Evolutionary conservation across 768 basidiomycete genomes (phyloP), one percentile per base, ranked within the genome.

Genomic region (Trametes cingulata): DNA sequence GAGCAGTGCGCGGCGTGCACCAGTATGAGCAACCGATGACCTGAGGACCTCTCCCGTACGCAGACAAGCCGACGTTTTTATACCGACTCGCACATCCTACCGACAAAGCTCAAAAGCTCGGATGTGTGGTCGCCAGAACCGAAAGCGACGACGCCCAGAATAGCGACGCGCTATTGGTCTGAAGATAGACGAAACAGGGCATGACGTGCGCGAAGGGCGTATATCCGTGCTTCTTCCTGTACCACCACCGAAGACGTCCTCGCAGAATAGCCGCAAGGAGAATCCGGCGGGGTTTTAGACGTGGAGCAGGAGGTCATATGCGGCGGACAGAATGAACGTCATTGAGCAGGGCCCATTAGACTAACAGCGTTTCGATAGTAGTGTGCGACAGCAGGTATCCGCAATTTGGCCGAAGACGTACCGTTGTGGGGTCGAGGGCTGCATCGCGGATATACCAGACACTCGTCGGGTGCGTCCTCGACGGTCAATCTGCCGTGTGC

Each of bases 151-250:
- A n/a, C 35, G 22, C 42, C 22, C 60, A 52, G 24, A 39, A 61
- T 56, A 46, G 41, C 60, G 37, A 20, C 20, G 10, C 29, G 13
- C 49, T 20, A 46, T 41, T 56, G 42, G 45, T 33, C 50, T 19
- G 17, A 40, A 46, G 22, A 33, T 43, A 56, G 36, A 25, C 17
- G 20, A 25, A 33, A 24, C 50, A 50, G 40, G 22, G 55, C 47
- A 66, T 63, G 59, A 57, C 54, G 57, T 25, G 45, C 40, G 20
- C 22, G 42, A 51, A 52, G 48, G 12, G 10, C 15, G 53, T 60
- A 46, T 37, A 60, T 52, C 61, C 61, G 52, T 50, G 51, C 58
- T 65, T 65, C 59, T 60, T 33, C 29, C 29, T 33, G 29, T 33
- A 19, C 61, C 58, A 41, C 36, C 5, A 35, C 20, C 8, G 4